Evolutionary conservation across 495 filamentous ascomycete genomes (phyloP), one percentile per base, ranked within the genome.

Genomic region (Pseudotulostoma volvatum): DNA sequence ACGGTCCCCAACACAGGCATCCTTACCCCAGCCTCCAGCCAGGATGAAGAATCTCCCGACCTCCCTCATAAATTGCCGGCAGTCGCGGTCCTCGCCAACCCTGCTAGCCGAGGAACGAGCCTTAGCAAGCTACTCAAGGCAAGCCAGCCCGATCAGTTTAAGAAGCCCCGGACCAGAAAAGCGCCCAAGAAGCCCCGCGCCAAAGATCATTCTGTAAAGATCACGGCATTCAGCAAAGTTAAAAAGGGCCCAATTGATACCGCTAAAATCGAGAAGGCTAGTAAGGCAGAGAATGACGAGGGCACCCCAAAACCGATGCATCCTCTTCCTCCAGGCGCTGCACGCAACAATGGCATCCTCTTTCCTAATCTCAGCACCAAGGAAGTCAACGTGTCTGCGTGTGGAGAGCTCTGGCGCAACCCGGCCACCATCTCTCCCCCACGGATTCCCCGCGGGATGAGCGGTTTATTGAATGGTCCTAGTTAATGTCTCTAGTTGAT

Each of bases 21-120:
- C 34, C 68, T 73, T n/a, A 83, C 77, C 64, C 44, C 74, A 70
- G 41, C 59, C 53, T 60, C 66, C 63, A 70, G 50, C 51, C 59
- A 47, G 46, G 70, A 47, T 60, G 65, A 49, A 39, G 46, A 50
- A 19, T 39, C 44, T 18, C 37, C 42, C 21, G 33, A 58, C 32
- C 48, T 41, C 34, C 31, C 39, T 19, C 39, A 41, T 7, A 41
- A 41, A 19, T 11, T 31, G 13, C 14, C 34, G 14, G 37, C 25
- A 18, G 18, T 23, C 44, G 47, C 53, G 58, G 45, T 47, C 68
- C 44, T 62, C 64, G 46, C 39, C 42, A 51, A 31, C 36, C 45
- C 19, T 38, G 42, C 31, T 25, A 58, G 39, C 48, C 34, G 42
- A 28, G 60, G 59, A 19, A 35, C 46, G 49, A 43, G 25, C 42